Percentiles rank a stretch among this genome's conserved stretches.
These are phyloP conservation scores for Delonix regia DNA, from an alignment of 306 rosid species.

Conservation along the genomic window DNA sequence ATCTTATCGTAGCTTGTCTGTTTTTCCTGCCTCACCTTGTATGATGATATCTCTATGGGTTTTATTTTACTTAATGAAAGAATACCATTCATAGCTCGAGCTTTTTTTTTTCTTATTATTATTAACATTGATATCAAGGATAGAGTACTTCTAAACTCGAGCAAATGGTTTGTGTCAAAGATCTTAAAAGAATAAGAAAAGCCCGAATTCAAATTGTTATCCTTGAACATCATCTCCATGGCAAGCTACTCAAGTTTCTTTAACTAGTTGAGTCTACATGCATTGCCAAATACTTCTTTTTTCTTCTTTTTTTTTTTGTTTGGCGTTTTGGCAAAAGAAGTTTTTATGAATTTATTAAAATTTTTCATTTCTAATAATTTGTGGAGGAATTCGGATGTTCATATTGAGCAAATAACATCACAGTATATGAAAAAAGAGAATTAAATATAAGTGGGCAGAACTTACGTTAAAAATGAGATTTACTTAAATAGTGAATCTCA, in stretches of 20 bases:
- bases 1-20: slow-evolving; percentile 13
- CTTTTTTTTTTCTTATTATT: not conserved
- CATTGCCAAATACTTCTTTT: not conserved
- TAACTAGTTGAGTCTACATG: not conserved
- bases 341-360: too few species aligned
- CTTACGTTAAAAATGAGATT: too few species aligned
- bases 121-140: too few species aligned
- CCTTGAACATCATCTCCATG: too few species aligned
- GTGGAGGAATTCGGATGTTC: not conserved
- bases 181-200: too few species aligned
- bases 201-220: too few species aligned
- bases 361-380: not conserved
- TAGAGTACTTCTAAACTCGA: too few species aligned
- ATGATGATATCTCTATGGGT: slow-evolving; percentile 13
- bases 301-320: too few species aligned
- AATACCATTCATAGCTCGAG: not conserved
- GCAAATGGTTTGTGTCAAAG: too few species aligned
- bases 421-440: too few species aligned
- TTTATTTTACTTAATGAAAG: not conserved
- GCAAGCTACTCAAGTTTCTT: not conserved
- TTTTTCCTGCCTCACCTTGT: slow-evolving; percentile 29
- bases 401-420: too few species aligned
- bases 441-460: not conserved
- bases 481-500: too few species aligned
- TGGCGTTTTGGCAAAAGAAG: not conserved